Conservation (phyloP, 306 rosid genomes). For the Trifolium fragiferum region DNA sequence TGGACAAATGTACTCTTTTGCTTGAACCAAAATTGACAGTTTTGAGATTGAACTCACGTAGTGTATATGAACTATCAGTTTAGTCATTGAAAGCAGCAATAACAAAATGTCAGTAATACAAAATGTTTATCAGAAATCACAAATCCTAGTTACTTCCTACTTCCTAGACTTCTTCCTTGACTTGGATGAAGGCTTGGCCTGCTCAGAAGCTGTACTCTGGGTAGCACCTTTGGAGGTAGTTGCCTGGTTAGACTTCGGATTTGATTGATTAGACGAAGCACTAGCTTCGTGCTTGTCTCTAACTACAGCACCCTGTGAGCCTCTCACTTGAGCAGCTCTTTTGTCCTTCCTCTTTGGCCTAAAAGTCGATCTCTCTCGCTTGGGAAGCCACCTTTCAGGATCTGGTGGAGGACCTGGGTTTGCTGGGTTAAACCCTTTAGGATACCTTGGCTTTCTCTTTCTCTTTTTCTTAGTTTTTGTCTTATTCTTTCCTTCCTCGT, state of each 20-base stretch:
- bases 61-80: conserved; percentile 32
- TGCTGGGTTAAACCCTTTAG: conserved; percentile 93
- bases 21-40: conserved; percentile 40
- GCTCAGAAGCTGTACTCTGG: conserved; percentile 61
- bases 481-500: conserved; percentile 78
- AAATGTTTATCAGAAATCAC: conserved; percentile 29
- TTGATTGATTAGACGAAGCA: conserved; percentile 58
- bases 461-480: conserved; percentile 87
- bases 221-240: conserved; percentile 63
- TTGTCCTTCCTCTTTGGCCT: conserved; percentile 98
- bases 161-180: conserved; percentile 89
- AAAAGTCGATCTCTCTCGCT: conserved; percentile 88
- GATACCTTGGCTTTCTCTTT: conserved; percentile 97
- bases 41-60: conserved; percentile 34
- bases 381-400: conserved; percentile 99
- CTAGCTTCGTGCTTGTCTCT: conserved; percentile 82
- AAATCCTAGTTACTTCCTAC: conserved; percentile 56
- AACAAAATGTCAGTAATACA: conserved; percentile 36
- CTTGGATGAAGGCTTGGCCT: conserved; percentile 68
- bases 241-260: conserved; percentile 69
- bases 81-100: conserved; percentile 35
- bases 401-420: conserved; percentile 99
- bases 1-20: conserved; percentile 31
- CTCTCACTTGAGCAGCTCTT: conserved; percentile 98
- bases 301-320: conserved; percentile 87